phyloP scores from a whole-genome alignment of 257 asterid genomes.

The Nicotiana benthamiana region DNA sequence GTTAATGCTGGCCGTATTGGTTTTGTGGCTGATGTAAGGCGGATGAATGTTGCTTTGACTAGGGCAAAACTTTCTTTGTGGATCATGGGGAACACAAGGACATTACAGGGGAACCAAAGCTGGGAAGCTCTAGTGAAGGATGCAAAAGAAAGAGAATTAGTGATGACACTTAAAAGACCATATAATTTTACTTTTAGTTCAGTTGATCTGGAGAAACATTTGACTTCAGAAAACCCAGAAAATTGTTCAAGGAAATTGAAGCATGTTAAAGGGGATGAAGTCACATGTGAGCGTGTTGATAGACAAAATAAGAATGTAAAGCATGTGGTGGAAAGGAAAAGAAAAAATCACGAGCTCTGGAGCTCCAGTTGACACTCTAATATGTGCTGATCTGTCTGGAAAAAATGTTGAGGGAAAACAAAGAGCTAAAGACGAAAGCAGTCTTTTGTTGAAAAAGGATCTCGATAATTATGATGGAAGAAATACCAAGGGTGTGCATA shows the following conservation, averaged over 20 bases:
- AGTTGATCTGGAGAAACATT: constrained; percentile 16
- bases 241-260: constrained; percentile 27
- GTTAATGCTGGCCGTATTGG: constrained; percentile 54
- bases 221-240: constrained; percentile 26
- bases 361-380: constrained; percentile 9
- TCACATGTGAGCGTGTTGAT: constrained; percentile 16
- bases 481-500: constrained; percentile 16
- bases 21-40: constrained; percentile 93
- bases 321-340: constrained; percentile 36
- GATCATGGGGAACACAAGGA: constrained; percentile 82
- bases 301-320: constrained; percentile 22
- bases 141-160: constrained; percentile 61
- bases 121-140: constrained; percentile 87
- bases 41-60: constrained; percentile 98
- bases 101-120: constrained; percentile 57
- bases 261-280: constrained; percentile 28
- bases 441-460: constrained; percentile 17
- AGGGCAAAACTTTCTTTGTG: constrained; percentile 85
- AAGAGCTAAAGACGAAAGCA: constrained; percentile 23
- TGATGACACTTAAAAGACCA: constrained; percentile 59
- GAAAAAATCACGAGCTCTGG: constrained; percentile 24
- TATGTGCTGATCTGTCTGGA: constrained; percentile 11
- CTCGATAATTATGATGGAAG: constrained; percentile 20
- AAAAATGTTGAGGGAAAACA: constrained; percentile 27
- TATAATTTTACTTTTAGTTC: constrained; percentile 43